Evolutionary conservation across 108 stramenopile genomes (phyloP), one percentile per base, ranked within the genome.

Genomic region (Bacterosira constricta): DNA sequence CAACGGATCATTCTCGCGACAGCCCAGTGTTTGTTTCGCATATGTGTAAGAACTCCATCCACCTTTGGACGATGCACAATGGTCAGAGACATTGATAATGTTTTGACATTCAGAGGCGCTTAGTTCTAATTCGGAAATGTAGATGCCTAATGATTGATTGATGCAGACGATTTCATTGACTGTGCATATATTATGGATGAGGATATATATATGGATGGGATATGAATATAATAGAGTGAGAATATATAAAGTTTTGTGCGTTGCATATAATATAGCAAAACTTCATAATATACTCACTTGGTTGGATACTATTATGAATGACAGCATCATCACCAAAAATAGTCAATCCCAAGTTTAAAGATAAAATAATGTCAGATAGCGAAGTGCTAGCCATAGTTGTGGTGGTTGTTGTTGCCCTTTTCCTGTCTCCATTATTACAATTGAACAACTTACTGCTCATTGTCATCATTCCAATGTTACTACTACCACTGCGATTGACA

Each of bases 11-110:
- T 70, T 80, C 58, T 91, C 90, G 26, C 88, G 83, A 70, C 90
- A 91, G 23, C 90, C 90, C 69, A 91, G 39, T 3, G 90, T 91
- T 73, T 91, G 90, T 58, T 91, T 91, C 44, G 90, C 90, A 54
- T 91, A 91, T 1, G 90, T 91, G 50, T 91, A 91, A 20, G 71
- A 46, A 2, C 63, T 50, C 63, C 63, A 71, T 15, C 56, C 37
- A 17, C 50, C 62, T 31, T 25, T 63, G 13, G 23, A 32, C 2
- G 83, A 80, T 10, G 88, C 81, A 55, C 83, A 86, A 13, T 76
- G 69, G 52, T 91, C 90, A 20, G 88, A 83, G 7, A 63, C 54
- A 30, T 62, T 47, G 9, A 91, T 88, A 54, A 91, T 68, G 1
- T 63, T 29, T 52, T 88, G 80, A 52, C 90, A 91, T 60, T 86